Base-by-base conservation (phyloP, 768 basidiomycete species). In the Boletus rubescentipes region DNA sequence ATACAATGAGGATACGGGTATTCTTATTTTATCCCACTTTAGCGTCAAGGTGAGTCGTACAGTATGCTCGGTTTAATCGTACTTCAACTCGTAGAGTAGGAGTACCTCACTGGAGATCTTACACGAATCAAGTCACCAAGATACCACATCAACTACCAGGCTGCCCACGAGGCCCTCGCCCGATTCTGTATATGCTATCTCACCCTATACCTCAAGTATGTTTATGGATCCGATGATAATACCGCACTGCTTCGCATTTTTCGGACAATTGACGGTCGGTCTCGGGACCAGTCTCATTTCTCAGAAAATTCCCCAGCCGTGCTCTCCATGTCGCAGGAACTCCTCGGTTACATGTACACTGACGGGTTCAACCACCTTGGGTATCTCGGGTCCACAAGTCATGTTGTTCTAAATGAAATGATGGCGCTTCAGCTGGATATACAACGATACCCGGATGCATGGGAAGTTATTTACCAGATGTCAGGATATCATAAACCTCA, bases 101-200 rank as follows among this genome's bases (percentile, higher is more conserved):
- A 49, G 30, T 49, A 39, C 30, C 38, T 49, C 12, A 39, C 20
- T 8, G 29, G 48, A 7, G 15, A 21, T 18, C 10, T 20, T 4
- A 39, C 16, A 5, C 37, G 14, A 7, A 37, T 0, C 6, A 39
- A 31, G 14, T 18, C 32, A 21, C 38, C 48, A 3, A 38, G 3
- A 2, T 49, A 49, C 38, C 12, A 32, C 3, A 30, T 40, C 30
- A 3, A 40, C 9, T 40, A 38, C 5, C 39, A 46, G 31, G 11
- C 14, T 20, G 48, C 57, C 35, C 51, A 59, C n/a, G 42, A 46
- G 12, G 23, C 39, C n/a, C 51, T 60, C 16, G 57, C 49, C 8
- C 47, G 31, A 5, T 5, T 46, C 9, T 59, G 57, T 20, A 38
- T 59, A 3, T 50, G 51, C 16, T 59, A 44, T 26, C 4, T 54